phyloP scores from a whole-genome alignment of 164 flowering plant species.

The Liriodendron chinense region DNA sequence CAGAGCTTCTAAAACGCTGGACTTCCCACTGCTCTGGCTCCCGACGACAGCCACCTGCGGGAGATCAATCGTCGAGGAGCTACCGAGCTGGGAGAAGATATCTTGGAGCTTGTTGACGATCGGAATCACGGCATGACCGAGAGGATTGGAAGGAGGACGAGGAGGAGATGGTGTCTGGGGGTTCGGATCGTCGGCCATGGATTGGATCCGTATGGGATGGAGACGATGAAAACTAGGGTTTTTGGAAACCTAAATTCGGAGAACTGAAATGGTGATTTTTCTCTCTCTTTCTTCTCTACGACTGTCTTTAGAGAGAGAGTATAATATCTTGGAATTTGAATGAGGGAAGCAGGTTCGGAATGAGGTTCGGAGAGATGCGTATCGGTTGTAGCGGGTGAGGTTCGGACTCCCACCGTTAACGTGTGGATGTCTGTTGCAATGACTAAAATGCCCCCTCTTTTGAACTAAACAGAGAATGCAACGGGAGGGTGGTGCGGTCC shows the following conservation, averaged over 20 bases:
- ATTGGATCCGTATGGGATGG: neutral
- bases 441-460: too few species aligned
- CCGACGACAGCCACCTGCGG: constrained; percentile 97
- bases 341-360: neutral
- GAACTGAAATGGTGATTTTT: neutral
- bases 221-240: neutral
- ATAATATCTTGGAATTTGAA: neutral
- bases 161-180: constrained; percentile 5
- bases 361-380: neutral
- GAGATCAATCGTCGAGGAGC: constrained; percentile 64
- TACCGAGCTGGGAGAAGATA: constrained; percentile 79
- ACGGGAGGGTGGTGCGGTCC: too few species aligned
- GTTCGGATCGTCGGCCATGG: constrained; percentile 31
- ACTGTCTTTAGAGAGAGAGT: neutral
- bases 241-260: neutral
- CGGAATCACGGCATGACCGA: constrained; percentile 73
- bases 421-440: too few species aligned
- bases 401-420: too few species aligned
- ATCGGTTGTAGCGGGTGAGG: too few species aligned
- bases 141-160: constrained; percentile 4
- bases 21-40: constrained; percentile 95
- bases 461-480: too few species aligned
- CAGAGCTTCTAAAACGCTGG: constrained; percentile 85
- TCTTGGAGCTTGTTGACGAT: constrained; percentile 93
- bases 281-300: neutral